These are phyloP conservation scores for Candida golubevii DNA, from an alignment of 805 yeast genomes.

Conservation along the genomic window DNA sequence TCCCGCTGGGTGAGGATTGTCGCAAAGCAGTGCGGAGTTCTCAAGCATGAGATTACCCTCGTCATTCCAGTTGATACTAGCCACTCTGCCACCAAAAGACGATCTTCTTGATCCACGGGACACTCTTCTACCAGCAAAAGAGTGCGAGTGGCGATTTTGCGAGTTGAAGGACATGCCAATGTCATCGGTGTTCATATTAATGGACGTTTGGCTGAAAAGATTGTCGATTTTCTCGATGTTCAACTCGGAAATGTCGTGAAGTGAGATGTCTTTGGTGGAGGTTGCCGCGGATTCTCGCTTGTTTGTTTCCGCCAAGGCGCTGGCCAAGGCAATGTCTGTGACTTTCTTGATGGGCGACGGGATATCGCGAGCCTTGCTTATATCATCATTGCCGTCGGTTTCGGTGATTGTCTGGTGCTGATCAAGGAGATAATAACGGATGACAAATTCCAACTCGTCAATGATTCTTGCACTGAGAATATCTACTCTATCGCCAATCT, in stretches of 20 bases:
- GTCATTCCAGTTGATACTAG: constrained; percentile 43
- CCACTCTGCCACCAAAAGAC: constrained; percentile 20
- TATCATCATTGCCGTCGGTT: constrained; percentile 6
- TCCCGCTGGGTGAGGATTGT: constrained; percentile 6
- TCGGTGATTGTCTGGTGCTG: constrained; percentile 8
- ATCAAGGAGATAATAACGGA: constrained; percentile 37
- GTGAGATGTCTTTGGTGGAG: constrained; percentile 20
- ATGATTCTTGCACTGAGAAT: constrained; percentile 66
- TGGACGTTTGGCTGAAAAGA: constrained; percentile 24
- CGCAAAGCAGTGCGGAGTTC: constrained; percentile 18
- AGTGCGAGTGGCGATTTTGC: neutral
- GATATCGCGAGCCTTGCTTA: constrained; percentile 3
- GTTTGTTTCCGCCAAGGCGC: neutral
- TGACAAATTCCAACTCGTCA: constrained; percentile 58
- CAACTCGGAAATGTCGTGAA: constrained; percentile 37
- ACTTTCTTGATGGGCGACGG: constrained; percentile 2
- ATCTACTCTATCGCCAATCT: constrained; percentile 46
- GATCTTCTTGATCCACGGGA: constrained; percentile 9
- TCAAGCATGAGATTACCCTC: constrained; percentile 30
- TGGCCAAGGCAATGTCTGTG: neutral
- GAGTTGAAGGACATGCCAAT: constrained; percentile 1
- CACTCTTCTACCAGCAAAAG: neutral
- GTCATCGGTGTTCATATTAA: constrained; percentile 4
- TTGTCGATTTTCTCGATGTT: constrained; percentile 37
- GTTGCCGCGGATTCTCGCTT: neutral